Percentiles rank a stretch among this genome's conserved stretches.
phyloP scores from a whole-genome alignment of 1,284 basidiomycete genomes.

The Lentinus polychrous region DNA sequence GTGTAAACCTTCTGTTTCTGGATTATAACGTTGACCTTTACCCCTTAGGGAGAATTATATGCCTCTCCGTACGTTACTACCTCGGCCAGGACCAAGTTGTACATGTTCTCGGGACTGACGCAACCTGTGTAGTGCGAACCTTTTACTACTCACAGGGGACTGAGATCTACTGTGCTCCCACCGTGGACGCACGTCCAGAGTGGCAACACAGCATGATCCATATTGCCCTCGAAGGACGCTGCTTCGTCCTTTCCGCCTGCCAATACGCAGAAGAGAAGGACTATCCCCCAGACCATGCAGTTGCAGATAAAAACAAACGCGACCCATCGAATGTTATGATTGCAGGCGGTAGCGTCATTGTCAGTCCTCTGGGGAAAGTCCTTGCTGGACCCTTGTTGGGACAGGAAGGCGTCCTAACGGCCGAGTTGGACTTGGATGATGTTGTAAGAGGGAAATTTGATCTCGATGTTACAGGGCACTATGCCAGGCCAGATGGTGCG shows the following conservation, averaged over 20 bases:
- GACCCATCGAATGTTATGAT: slow-evolving; percentile 55
- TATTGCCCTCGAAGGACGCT: slow-evolving; percentile 71
- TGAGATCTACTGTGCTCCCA: slow-evolving; percentile 64
- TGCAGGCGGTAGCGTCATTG: slow-evolving; percentile 62
- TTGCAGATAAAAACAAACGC: slow-evolving; percentile 31
- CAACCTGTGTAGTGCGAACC: slow-evolving; percentile 37
- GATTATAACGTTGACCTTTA: not conserved
- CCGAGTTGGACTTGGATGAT: slow-evolving; percentile 57
- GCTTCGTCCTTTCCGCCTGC: slow-evolving; percentile 65
- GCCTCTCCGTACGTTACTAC: slow-evolving; percentile 46
- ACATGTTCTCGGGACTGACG: not conserved
- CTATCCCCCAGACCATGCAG: slow-evolving; percentile 51
- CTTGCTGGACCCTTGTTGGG: slow-evolving; percentile 63
- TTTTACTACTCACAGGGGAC: slow-evolving; percentile 59
- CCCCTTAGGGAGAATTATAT: slow-evolving; percentile 65
- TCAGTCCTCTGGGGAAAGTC: slow-evolving; percentile 59
- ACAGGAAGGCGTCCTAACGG: slow-evolving; percentile 57
- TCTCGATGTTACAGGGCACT: slow-evolving; percentile 65
- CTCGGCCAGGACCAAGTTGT: not conserved
- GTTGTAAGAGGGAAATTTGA: slow-evolving; percentile 65
- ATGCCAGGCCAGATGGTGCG: slow-evolving; percentile 58
- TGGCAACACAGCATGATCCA: slow-evolving; percentile 68
- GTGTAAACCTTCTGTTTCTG: slow-evolving; percentile 9
- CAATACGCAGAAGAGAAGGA: slow-evolving; percentile 59
- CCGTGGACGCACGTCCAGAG: slow-evolving; percentile 58